Evolutionary conservation across 495 filamentous ascomycete species (phyloP), one percentile per base, ranked within the genome.

Genomic region (Opeltia flavorubescens): DNA sequence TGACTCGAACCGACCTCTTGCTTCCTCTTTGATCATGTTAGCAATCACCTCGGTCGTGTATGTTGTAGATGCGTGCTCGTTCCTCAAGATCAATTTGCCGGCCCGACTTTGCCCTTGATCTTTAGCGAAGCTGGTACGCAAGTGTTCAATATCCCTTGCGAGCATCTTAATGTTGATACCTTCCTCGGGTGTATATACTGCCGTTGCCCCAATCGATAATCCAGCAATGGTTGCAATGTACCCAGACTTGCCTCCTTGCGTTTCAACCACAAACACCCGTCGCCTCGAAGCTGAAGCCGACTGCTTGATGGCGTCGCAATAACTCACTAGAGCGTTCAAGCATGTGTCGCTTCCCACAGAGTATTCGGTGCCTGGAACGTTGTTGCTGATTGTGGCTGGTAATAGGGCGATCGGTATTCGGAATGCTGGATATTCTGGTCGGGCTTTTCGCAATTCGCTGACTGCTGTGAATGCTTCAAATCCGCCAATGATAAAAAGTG

Each of bases 341-440:
- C 93, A 99, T 11, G 93, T 99, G 61, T 99, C 93, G 42, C 84
- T 93, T 15, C 93, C 93, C 38, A 99, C 74, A 0, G 87, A 94
- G 66, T 94, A 99, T 64, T 99, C 93, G 12, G 88, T 95, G 7
- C 93, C 93, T 0, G 91, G 93, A 7, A 99, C 93, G 63, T 99
- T 99, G 70, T 96, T 96, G 55, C 83, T 89, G 59, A 99, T 88
- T 23, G 93, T 99, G n/a, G 93, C 93, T 15, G 93, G 93, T 12
- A 96, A 70, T 21, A 94, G 72, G 20, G 80, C 75, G 76, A 96
- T 88, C 41, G 93, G 93, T 52, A 99, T 96, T 60, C 84, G 84
- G 53, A 99, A 84, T 4, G 85, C 79, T 8, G 81, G 74, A 61
- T 83, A 95, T 42, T 83, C 68, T 8, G 77, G 72, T 44, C 87